phyloP scores from a whole-genome alignment of 345 rosid species.

The Durio zibethinus region DNA sequence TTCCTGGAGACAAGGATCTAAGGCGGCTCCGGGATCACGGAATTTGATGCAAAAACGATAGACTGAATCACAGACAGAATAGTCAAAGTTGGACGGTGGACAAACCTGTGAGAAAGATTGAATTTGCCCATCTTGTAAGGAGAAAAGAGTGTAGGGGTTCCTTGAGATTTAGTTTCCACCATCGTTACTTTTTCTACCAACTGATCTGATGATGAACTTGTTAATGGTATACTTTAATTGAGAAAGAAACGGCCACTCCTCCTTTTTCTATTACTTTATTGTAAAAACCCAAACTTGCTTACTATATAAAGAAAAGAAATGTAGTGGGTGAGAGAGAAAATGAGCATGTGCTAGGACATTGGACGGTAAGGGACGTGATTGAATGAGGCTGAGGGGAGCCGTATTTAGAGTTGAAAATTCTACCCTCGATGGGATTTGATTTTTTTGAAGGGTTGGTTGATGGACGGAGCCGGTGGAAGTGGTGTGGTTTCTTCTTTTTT shows the following conservation, averaged over 20 bases:
- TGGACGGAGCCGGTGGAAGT: neutral
- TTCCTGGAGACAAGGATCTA: neutral
- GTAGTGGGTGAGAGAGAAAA: no score
- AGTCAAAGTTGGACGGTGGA: neutral
- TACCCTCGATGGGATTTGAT: neutral
- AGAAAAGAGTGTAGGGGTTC: slow-evolving; percentile 40
- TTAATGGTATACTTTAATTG: neutral
- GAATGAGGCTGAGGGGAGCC: neutral
- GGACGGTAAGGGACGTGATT: neutral
- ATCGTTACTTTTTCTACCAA: neutral
- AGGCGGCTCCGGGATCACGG: neutral
- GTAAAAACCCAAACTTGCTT: neutral
- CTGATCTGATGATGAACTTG: neutral
- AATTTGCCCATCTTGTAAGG: slow-evolving; percentile 77
- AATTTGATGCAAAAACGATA: neutral
- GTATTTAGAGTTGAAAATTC: neutral
- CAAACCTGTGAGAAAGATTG: slow-evolving; percentile 70
- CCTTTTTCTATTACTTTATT: neutral
- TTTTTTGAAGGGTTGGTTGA: neutral
- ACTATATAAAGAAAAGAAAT: neutral
- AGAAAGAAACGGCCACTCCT: neutral
- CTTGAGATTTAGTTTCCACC: slow-evolving; percentile 22
- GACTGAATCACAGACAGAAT: neutral
- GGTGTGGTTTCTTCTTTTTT: neutral
- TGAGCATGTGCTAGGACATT: neutral